phyloP scores from a whole-genome alignment of 2,329 filamentous ascomycete genomes.

The Salinomyces thailandicus region DNA sequence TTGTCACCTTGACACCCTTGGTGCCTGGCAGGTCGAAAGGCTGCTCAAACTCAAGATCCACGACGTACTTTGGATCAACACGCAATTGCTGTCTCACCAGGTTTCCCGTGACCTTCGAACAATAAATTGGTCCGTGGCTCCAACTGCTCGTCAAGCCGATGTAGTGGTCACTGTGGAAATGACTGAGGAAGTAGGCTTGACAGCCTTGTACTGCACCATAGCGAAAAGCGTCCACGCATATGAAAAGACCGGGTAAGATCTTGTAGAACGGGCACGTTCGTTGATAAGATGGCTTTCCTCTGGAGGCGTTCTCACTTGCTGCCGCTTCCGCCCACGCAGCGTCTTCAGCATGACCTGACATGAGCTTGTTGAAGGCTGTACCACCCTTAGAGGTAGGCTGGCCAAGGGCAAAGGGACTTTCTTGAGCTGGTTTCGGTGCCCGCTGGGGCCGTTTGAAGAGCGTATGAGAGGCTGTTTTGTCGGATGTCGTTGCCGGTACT shows the following conservation, averaged over 20 bases:
- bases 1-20: constrained; percentile 74
- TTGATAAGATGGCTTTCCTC: constrained; percentile 77
- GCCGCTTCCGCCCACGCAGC: constrained; percentile 82
- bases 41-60: constrained; percentile 75
- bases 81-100: constrained; percentile 76
- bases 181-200: constrained; percentile 89
- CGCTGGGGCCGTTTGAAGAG: constrained; percentile 55
- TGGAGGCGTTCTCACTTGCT: constrained; percentile 62
- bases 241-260: constrained; percentile 83
- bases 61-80: constrained; percentile 76
- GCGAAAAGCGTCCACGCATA: constrained; percentile 91
- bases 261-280: constrained; percentile 98
- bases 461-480: constrained; percentile 30
- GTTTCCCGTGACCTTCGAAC: constrained; percentile 84
- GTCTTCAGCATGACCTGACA: constrained; percentile 86
- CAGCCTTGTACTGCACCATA: constrained; percentile 90
- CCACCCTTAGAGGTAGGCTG: constrained; percentile 28
- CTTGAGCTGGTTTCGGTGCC: constrained; percentile 67
- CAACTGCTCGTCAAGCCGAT: constrained; percentile 79
- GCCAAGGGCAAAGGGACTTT: constrained; percentile 60
- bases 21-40: constrained; percentile 70
- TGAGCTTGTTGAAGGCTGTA: constrained; percentile 84
- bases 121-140: constrained; percentile 92
- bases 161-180: constrained; percentile 98
- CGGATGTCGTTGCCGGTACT: constrained; percentile 9